Base-by-base conservation (phyloP, 2,329 filamentous ascomycete species). In the Anthostomella pinea region DNA sequence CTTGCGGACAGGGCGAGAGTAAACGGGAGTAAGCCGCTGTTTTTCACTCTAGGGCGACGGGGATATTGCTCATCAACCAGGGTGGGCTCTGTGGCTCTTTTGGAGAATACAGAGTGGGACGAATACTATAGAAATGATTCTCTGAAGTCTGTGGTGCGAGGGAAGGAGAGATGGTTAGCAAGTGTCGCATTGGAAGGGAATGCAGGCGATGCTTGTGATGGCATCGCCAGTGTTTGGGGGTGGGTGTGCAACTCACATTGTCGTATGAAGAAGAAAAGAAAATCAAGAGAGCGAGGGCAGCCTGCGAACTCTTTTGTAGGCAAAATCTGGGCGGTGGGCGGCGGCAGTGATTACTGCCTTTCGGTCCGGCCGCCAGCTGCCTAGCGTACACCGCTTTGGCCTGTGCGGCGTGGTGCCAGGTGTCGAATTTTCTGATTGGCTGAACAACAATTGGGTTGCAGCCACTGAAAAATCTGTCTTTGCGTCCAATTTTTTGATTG, bases 41-140 rank as follows among this genome's bases (percentile, higher is more conserved):
- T 75, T 68, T 84, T 90, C 86, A 93, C 86, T 89, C 85, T 87
- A 79, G 82, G 84, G 83, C 71, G 75, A 75, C 81, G 87, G 87
- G 85, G 87, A 87, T 83, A 78, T 86, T 85, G 58, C 67, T 94
- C 87, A 93, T 94, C 87, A 87, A 85, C 86, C 87, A 88, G 87
- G 85, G 82, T 91, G 79, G 81, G 81, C 79, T 88, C 84, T 91
- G 85, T 88, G 79, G 86, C 89, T 95, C 76, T 75, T 85, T 78
- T 89, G 77, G 80, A 81, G 79, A 91, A 84, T 81, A 87, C 84
- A 93, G 86, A 87, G 81, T 77, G 75, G 77, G 85, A 89, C 81
- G 81, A 87, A 77, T 83, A 90, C 88, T 95, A 89, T 90, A 95
- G 85, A 95, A 94, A 87, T 87, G 87, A 91, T 91, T 90, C 86